Conservation (phyloP, 1,139 yeast species). For the Magnusiomyces suaveolens region DNA sequence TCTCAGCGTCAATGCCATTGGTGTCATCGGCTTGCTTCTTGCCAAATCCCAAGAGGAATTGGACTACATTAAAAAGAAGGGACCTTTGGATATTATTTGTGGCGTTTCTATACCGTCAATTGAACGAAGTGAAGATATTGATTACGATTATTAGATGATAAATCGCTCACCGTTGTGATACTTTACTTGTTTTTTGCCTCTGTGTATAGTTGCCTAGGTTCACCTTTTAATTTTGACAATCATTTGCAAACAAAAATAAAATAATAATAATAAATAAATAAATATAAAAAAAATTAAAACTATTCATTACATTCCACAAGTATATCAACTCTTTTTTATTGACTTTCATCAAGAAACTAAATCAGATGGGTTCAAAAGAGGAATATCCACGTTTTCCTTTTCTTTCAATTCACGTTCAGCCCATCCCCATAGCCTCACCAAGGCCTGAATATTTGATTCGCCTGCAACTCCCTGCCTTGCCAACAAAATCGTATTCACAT, state of each 20-base stretch:
- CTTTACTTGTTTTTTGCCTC: no score
- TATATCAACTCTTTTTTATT: no score
- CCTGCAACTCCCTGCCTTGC: slow-evolving; percentile 29
- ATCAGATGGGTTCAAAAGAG: not conserved
- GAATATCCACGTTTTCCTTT: slow-evolving; percentile 19
- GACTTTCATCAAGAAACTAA: no score
- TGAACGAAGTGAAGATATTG: slow-evolving; percentile 24
- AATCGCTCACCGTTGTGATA: no score
- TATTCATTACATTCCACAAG: no score
- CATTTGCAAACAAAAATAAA: no score
- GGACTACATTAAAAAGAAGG: slow-evolving; percentile 22
- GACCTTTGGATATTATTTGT: slow-evolving; percentile 37
- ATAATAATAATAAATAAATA: no score
- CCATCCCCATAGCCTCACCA: slow-evolving; percentile 32
- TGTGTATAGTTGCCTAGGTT: no score
- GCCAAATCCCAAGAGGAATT: slow-evolving; percentile 56
- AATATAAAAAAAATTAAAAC: no score
- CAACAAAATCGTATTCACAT: slow-evolving; percentile 32
- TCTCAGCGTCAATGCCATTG: slow-evolving; percentile 70
- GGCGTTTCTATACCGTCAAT: slow-evolving; percentile 55
- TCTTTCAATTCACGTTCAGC: slow-evolving; percentile 24
- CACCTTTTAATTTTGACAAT: no score
- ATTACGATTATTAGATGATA: slow-evolving; percentile 23
- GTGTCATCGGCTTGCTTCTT: slow-evolving; percentile 65
- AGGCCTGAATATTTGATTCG: slow-evolving; percentile 29